These are phyloP conservation scores for Pseudocercospora fuligena DNA, from an alignment of 2,329 filamentous ascomycete species.

Conservation along the genomic window DNA sequence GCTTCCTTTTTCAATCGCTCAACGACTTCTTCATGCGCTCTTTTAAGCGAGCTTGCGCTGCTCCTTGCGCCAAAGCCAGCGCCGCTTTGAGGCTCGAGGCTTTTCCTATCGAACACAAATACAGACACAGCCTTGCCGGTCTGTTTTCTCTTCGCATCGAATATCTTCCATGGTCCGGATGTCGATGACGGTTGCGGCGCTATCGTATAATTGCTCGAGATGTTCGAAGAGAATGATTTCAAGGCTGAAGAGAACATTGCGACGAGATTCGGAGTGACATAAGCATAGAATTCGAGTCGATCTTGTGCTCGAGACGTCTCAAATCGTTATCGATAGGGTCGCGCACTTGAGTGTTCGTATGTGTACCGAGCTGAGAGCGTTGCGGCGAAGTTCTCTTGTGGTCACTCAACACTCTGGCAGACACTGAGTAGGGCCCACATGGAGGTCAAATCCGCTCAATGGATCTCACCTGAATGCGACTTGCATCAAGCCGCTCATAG, in stretches of 20 bases:
- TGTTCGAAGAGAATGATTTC: constrained; percentile 94
- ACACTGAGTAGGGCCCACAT: background rate
- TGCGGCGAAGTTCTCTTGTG: background rate
- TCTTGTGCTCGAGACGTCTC: background rate
- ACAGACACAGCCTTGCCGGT: constrained; percentile 87
- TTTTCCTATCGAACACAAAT: constrained; percentile 92
- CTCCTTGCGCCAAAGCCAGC: constrained; percentile 58
- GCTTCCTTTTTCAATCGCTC: constrained; percentile 92
- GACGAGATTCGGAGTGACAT: background rate
- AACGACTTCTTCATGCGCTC: constrained; percentile 83
- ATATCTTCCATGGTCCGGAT: constrained; percentile 95
- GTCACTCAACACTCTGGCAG: background rate
- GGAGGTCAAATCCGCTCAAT: background rate
- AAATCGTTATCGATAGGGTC: background rate
- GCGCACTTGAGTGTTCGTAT: background rate
- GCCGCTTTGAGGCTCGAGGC: constrained; percentile 71
- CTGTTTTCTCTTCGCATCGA: constrained; percentile 95
- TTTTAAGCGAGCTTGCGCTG: constrained; percentile 73
- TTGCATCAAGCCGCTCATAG: background rate
- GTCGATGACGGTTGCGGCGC: constrained; percentile 75
- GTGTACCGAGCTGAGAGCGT: background rate
- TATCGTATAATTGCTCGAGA: constrained; percentile 87
- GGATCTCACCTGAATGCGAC: background rate
- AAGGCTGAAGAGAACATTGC: constrained; percentile 91
- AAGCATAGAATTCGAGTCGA: background rate